A percentile compares a stretch with the other conserved stretches of the same genome.
phyloP scores from a whole-genome alignment of 2,329 filamentous ascomycete genomes.

The Calonectria montana region DNA sequence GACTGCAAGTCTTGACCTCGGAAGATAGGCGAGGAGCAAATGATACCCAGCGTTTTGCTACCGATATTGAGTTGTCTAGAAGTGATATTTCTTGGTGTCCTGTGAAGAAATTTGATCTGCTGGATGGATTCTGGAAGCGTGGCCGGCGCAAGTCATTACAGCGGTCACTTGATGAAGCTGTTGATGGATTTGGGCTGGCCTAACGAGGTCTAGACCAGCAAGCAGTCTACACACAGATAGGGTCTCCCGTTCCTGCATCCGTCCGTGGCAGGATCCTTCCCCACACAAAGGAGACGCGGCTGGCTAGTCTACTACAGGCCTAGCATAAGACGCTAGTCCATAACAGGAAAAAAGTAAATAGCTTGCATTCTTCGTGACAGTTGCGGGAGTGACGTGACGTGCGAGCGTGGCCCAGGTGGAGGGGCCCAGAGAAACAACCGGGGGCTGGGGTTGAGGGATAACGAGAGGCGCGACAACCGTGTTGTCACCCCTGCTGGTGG shows the following conservation, averaged over 20 bases:
- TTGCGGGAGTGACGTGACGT: conserved; percentile 23
- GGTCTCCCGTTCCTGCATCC: conserved; percentile 36
- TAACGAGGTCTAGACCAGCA: neutral
- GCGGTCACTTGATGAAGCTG: neutral
- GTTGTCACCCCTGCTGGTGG: neutral
- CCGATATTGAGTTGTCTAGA: neutral
- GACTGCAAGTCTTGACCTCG: conserved; percentile 22
- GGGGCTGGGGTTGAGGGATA: conserved; percentile 10
- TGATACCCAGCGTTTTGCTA: conserved; percentile 44
- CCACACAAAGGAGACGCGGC: conserved; percentile 33
- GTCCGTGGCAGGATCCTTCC: conserved; percentile 33
- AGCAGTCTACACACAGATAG: neutral
- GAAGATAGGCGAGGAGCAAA: conserved; percentile 36
- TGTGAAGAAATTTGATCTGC: neutral
- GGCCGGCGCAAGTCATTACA: too few relatives aligned
- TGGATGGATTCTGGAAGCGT: too few relatives aligned
- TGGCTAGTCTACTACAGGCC: neutral
- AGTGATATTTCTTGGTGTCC: neutral
- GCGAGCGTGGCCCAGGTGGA: neutral
- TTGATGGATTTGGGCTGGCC: neutral
- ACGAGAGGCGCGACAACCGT: conserved; percentile 9
- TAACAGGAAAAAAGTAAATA: conserved; percentile 42
- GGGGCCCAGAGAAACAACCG: conserved; percentile 15
- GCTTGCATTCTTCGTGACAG: conserved; percentile 18
- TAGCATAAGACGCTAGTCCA: conserved; percentile 26